Evolutionary conservation across 2,329 filamentous ascomycete genomes (phyloP).

Genomic region (Aureobasidium sp.): DNA sequence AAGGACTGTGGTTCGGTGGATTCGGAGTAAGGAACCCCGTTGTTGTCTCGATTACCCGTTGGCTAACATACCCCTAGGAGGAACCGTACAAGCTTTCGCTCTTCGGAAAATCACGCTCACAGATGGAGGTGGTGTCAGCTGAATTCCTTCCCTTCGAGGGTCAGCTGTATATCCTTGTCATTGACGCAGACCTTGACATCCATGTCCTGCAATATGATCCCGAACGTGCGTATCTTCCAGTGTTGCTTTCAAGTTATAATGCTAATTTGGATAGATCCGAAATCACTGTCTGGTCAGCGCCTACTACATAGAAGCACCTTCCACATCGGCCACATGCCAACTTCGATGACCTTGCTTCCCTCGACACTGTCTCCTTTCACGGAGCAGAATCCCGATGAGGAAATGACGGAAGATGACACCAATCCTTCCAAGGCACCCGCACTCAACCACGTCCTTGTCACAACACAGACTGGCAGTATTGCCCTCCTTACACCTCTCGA

Average conservation of each 20-base stretch:
- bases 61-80: constrained; percentile 45
- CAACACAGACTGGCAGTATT: constrained; percentile 69
- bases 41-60: background rate
- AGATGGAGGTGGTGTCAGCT: constrained; percentile 69
- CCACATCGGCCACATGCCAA: constrained; percentile 72
- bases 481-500: constrained; percentile 69
- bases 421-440: constrained; percentile 24
- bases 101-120: constrained; percentile 77
- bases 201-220: constrained; percentile 92
- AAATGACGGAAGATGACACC: constrained; percentile 19
- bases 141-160: constrained; percentile 85
- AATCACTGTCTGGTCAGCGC: constrained; percentile 81
- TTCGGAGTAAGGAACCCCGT: constrained; percentile 56
- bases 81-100: constrained; percentile 94
- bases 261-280: constrained; percentile 60
- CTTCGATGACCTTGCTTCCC: constrained; percentile 68
- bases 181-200: constrained; percentile 77
- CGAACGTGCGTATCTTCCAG: constrained; percentile 58
- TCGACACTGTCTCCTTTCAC: constrained; percentile 48
- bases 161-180: constrained; percentile 72
- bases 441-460: constrained; percentile 55
- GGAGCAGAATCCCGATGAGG: constrained; percentile 27
- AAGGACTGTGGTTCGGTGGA: constrained; percentile 92
- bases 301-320: constrained; percentile 85
- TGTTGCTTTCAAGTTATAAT: background rate